Evolutionary conservation across 208 protist genomes (phyloP).

Genomic region (Trypanosoma rangeli): DNA sequence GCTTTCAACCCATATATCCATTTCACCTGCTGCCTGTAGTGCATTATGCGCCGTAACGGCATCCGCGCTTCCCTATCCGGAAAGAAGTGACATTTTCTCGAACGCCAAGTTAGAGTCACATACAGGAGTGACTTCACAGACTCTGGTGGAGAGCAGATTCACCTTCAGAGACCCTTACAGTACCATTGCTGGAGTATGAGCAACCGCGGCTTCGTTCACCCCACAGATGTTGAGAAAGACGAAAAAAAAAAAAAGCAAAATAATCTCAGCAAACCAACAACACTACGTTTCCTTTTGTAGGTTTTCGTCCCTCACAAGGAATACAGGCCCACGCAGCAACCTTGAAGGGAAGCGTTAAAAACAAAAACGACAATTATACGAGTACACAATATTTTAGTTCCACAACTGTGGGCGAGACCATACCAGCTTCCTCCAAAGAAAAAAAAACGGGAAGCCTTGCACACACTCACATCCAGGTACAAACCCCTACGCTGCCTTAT

Average conservation of each 20-base stretch:
- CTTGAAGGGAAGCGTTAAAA: neutral
- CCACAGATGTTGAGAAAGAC: neutral
- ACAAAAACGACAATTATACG: neutral
- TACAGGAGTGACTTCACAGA: too few relatives aligned
- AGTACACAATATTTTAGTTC: neutral
- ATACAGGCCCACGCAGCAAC: neutral
- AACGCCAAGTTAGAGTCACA: too few relatives aligned
- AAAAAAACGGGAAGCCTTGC: slow-evolving; percentile 25
- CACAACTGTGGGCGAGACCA: neutral
- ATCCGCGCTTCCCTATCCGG: too few relatives aligned
- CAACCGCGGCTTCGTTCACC: too few relatives aligned
- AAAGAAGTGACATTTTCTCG: too few relatives aligned
- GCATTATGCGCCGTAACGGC: too few relatives aligned
- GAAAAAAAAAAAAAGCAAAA: neutral
- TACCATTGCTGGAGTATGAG: too few relatives aligned
- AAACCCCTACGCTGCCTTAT: neutral
- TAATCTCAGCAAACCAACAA: neutral
- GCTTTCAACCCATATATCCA: too few relatives aligned
- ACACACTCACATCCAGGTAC: slow-evolving; percentile 4
- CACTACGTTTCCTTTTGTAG: neutral
- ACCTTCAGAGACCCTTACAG: too few relatives aligned
- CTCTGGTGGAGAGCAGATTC: too few relatives aligned
- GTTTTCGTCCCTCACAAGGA: neutral
- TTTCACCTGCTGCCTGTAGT: too few relatives aligned
- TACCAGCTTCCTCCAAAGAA: slow-evolving; percentile 3